Percentiles rank a stretch among this genome's conserved stretches.
phyloP scores from a whole-genome alignment of 208 protist species.

The Trypanosoma congolense region DNA sequence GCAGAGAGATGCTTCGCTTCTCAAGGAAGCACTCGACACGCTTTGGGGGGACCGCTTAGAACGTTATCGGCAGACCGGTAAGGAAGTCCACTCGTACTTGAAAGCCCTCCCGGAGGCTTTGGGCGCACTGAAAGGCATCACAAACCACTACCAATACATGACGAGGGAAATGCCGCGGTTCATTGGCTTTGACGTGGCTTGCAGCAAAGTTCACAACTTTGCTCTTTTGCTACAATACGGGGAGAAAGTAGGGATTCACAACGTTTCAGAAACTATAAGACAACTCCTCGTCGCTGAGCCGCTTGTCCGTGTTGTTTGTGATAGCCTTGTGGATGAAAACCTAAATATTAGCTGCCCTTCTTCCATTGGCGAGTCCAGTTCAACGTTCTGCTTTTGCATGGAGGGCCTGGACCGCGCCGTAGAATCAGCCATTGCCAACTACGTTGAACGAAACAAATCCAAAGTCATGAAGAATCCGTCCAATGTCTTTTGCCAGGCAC shows the following conservation, averaged over 20 bases:
- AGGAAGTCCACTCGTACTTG: conserved; percentile 63
- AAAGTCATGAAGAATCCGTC: conserved; percentile 13
- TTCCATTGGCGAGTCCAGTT: conserved; percentile 47
- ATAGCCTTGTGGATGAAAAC: conserved; percentile 26
- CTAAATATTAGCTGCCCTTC: conserved; percentile 25
- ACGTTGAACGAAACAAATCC: conserved; percentile 2
- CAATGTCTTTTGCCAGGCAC: conserved; percentile 38
- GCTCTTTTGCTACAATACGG: conserved; percentile 60
- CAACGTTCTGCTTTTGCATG: conserved; percentile 72
- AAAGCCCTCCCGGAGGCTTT: conserved; percentile 68
- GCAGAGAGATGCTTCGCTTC: conserved; percentile 22
- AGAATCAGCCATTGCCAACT: conserved; percentile 19
- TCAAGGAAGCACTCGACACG: conserved; percentile 62
- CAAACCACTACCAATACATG: conserved; percentile 85
- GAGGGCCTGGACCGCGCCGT: conserved; percentile 57
- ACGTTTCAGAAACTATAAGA: conserved; percentile 46
- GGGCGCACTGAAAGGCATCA: conserved; percentile 55
- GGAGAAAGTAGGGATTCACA: conserved; percentile 36
- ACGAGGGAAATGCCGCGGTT: conserved; percentile 66
- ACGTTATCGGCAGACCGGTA: conserved; percentile 58
- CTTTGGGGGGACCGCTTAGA: conserved; percentile 70
- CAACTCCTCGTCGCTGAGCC: conserved; percentile 62
- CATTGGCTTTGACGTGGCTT: conserved; percentile 73
- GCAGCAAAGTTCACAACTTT: conserved; percentile 75
- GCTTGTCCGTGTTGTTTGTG: conserved; percentile 55